Conservation (phyloP, 2,329 filamentous ascomycete species). For the Paradendryphiella salina region DNA sequence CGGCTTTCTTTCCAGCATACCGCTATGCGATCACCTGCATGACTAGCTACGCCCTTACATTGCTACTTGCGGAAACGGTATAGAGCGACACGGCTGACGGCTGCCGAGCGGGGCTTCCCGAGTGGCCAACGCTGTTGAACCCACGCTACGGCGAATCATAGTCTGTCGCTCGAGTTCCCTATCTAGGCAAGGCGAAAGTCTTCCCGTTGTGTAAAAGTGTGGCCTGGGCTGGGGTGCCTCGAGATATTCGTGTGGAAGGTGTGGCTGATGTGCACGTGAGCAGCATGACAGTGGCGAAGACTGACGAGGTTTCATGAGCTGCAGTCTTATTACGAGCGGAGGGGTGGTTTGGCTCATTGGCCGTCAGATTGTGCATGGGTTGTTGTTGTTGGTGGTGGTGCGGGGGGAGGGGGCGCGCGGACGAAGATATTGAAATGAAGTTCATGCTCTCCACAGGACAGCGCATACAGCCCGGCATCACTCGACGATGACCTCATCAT, state of each 20-base stretch:
- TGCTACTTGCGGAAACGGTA: conserved; percentile 6
- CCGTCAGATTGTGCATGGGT: background rate
- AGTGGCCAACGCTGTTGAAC: conserved; percentile 14
- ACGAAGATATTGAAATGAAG: conserved; percentile 5
- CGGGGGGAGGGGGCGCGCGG: conserved; percentile 2
- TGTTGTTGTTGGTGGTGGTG: background rate
- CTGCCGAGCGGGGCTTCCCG: conserved; percentile 31
- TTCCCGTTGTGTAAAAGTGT: conserved; percentile 1
- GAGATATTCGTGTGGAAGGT: conserved; percentile 3
- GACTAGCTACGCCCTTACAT: conserved; percentile 22
- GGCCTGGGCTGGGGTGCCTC: background rate
- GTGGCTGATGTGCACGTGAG: background rate
- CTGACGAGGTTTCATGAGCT: conserved; percentile 2
- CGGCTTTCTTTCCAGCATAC: conserved; percentile 8
- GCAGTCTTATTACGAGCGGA: background rate
- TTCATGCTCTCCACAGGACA: conserved; percentile 2
- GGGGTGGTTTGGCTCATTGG: background rate
- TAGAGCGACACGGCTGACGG: conserved; percentile 18
- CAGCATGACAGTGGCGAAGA: background rate
- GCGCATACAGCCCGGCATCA: conserved; percentile 3
- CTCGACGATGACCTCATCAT: conserved; percentile 12
- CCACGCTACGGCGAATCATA: conserved; percentile 15
- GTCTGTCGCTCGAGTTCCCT: conserved; percentile 8
- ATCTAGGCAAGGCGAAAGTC: conserved; percentile 3
- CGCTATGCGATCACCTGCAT: conserved; percentile 30